A percentile compares a stretch with the other conserved stretches of the same genome.
Conservation (phyloP, 176 grass and related monocot genomes). For the Oryza meyeriana region DNA sequence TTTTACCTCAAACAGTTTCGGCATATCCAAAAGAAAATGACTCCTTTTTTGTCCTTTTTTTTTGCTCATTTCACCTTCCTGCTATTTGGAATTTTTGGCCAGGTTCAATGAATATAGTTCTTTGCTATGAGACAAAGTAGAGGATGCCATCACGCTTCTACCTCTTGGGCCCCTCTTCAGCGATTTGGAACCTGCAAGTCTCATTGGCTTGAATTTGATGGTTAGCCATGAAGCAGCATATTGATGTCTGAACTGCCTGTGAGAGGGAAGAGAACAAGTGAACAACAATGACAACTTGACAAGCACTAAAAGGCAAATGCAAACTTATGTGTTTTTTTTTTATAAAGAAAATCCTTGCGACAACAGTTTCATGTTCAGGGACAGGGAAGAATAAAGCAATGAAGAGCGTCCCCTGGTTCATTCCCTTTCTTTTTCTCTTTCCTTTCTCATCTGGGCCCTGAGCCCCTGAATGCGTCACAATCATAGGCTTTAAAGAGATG, state of each 20-base stretch:
- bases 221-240: background rate
- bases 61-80: conserved; percentile 2
- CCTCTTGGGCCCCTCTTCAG: background rate
- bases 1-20: background rate
- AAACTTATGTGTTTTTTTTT: background rate
- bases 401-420: background rate
- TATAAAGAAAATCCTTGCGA: background rate
- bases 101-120: conserved; percentile 31
- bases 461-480: too few species aligned
- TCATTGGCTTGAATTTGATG: background rate
- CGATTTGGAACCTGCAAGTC: background rate
- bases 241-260: too few species aligned
- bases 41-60: background rate
- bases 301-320: background rate
- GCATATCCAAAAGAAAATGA: background rate
- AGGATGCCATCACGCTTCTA: background rate
- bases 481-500: background rate
- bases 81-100: background rate
- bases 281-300: too few species aligned
- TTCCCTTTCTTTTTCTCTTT: background rate
- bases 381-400: background rate
- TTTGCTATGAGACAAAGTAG: background rate
- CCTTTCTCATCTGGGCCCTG: background rate
- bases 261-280: too few species aligned
- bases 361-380: background rate